Conservation (phyloP, 148 eudicot species). For the Rhododendron williamsianum region DNA sequence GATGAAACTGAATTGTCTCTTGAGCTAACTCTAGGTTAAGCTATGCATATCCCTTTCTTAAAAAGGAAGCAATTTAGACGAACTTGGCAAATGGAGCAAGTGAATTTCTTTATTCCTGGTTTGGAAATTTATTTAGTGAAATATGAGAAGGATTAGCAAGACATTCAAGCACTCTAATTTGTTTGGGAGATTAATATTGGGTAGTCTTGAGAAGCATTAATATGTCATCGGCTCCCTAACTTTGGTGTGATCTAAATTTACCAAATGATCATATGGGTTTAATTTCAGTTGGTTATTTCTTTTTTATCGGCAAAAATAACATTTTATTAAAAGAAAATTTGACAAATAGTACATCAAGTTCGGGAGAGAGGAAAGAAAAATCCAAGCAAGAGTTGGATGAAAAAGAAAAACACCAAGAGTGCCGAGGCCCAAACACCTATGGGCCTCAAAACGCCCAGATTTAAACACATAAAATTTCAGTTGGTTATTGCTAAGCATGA, state of each 20-base stretch:
- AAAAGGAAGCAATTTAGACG: not conserved
- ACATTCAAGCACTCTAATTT: not conserved
- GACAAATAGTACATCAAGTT: too few species aligned
- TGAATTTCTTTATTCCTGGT: not conserved
- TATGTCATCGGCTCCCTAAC: not conserved
- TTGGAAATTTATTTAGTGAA: not conserved
- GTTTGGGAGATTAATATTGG: not conserved
- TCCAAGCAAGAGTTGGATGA: too few species aligned
- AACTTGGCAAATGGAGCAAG: not conserved
- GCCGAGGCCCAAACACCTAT: too few species aligned
- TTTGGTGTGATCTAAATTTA: not conserved
- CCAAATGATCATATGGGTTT: not conserved
- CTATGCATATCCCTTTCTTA: not conserved
- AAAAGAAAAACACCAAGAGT: too few species aligned
- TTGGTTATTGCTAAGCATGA: not conserved
- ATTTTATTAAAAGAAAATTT: too few species aligned
- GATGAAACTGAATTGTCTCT: constrained; percentile 26
- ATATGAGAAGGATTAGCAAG: not conserved
- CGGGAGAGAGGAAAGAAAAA: too few species aligned
- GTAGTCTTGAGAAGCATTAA: not conserved
- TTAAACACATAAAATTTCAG: too few species aligned
- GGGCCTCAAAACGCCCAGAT: too few species aligned
- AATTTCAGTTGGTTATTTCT: not conserved
- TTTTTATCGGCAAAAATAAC: too few species aligned
- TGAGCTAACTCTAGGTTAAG: constrained; percentile 34